Conservation (phyloP, 1,139 yeast genomes). For the Pichia sp. region DNA sequence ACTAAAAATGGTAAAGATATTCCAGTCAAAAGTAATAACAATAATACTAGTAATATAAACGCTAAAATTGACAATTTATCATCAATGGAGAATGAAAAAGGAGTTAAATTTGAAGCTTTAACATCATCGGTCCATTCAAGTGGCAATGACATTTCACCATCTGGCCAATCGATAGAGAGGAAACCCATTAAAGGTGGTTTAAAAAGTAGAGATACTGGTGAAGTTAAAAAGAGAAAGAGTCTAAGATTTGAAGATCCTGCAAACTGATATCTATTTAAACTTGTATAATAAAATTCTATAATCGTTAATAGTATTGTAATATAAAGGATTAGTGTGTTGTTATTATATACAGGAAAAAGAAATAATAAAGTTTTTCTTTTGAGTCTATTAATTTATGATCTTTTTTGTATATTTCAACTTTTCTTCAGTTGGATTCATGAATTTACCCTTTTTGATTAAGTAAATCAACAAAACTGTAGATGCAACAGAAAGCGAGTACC, state of each 20-base stretch:
- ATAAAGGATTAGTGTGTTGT: not conserved
- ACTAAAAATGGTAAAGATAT: constrained; percentile 2
- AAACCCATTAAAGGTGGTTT: constrained; percentile 3
- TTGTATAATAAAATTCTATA: not conserved
- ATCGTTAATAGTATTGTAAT: not conserved
- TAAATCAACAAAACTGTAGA: constrained; percentile 59
- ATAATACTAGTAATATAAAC: not conserved
- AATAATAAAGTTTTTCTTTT: not conserved
- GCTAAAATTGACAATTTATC: not conserved
- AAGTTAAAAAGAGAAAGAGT: constrained; percentile 9
- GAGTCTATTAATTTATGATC: constrained; percentile 22
- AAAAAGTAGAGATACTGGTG: constrained; percentile 4
- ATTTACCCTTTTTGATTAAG: constrained; percentile 47
- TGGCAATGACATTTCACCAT: not conserved
- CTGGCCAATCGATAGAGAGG: not conserved
- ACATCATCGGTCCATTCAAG: not conserved
- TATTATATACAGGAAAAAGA: constrained; percentile 1
- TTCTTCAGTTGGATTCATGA: constrained; percentile 36
- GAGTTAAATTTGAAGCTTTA: not conserved
- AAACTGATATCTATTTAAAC: not conserved
- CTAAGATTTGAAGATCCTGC: constrained; percentile 12
- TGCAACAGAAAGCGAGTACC: constrained; percentile 82
- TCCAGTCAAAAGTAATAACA: not conserved
- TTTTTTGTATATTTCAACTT: constrained; percentile 41
- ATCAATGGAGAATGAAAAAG: not conserved